phyloP scores from a whole-genome alignment of 2,329 filamentous ascomycete genomes.

The Diaporthe ilicicola region DNA sequence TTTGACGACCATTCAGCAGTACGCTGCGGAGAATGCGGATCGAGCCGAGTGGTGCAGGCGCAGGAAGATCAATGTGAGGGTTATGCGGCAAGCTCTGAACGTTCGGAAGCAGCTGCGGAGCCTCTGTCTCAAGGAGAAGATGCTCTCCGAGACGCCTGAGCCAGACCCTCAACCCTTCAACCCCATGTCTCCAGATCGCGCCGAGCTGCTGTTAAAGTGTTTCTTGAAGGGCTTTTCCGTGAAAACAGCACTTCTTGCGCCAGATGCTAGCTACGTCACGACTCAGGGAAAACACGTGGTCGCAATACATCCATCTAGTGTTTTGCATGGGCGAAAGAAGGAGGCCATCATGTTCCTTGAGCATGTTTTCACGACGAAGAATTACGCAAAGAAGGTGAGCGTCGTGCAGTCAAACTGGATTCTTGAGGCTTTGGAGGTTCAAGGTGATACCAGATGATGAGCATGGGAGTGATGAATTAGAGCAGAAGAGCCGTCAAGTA shows the following conservation, averaged over 20 bases:
- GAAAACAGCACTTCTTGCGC: slow-evolving; percentile 67
- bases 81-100: slow-evolving; percentile 69
- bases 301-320: slow-evolving; percentile 69
- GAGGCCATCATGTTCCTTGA: slow-evolving; percentile 76
- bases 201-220: slow-evolving; percentile 64
- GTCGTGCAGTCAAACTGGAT: slow-evolving; percentile 69
- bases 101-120: slow-evolving; percentile 69
- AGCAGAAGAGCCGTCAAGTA: too few relatives aligned
- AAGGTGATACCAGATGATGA: not conserved
- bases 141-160: slow-evolving; percentile 55
- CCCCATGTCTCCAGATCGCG: slow-evolving; percentile 62
- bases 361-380: slow-evolving; percentile 72
- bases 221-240: slow-evolving; percentile 69
- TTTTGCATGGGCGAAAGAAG: slow-evolving; percentile 68
- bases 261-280: slow-evolving; percentile 69
- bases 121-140: slow-evolving; percentile 61
- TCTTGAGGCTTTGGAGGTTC: slow-evolving; percentile 48
- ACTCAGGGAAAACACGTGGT: slow-evolving; percentile 67
- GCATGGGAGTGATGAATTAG: too few relatives aligned
- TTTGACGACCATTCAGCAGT: slow-evolving; percentile 69
- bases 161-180: slow-evolving; percentile 65
- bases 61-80: slow-evolving; percentile 64
- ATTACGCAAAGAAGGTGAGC: slow-evolving; percentile 73
- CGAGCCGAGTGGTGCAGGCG: slow-evolving; percentile 66
- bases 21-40: slow-evolving; percentile 64